Evolutionary conservation across 441 rosid genomes (phyloP), one percentile per base, ranked within the genome.

Genomic region (Kokia cookei): DNA sequence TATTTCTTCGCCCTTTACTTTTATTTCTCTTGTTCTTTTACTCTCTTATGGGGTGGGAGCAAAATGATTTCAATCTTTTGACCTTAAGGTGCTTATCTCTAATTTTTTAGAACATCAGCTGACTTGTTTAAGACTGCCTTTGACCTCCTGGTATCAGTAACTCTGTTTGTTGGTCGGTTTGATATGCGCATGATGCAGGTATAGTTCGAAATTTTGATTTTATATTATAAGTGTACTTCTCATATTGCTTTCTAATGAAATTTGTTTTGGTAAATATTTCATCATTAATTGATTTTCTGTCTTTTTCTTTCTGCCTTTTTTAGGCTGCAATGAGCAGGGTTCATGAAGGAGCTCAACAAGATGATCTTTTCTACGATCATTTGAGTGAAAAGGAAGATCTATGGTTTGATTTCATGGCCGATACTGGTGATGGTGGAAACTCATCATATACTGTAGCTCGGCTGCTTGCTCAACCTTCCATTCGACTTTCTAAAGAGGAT

Each of bases 151-250:
- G 98, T 96, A 72, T 96, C 99, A 40, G 97, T 96, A 73, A 96
- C 98, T 14, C 86, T 96, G 27, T 96, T 96, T 87, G 90, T 96
- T 84, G 99, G 99, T 48, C 98, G 98, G 74, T 96, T 96, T 89
- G 99, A 96, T 82, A 96, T 96, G 99, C 95, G 99, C 54, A 94
- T 94, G 99, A 91, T 96, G 97, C 99, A 96, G 98, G 98, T 92
- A 71, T 71, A 29, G 53, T 73, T 73, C 69, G 62, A 72, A 24
- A 40, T 42, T 69, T 22, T 26, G 48, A 1, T 72, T 10, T 15
- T 62, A 26, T 74, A 22, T 78, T 26, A 29, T 74, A 73, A 47
- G 48, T 47, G 42, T 32, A 7, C 12, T 24, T 14, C 24, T 12
- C 43, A 59, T 60, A 71, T n/a, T 67, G 24, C 27, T 15, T 50